These are phyloP conservation scores for Melaleuca quinquenervia DNA, from an alignment of 345 rosid genomes.

Conservation along the genomic window DNA sequence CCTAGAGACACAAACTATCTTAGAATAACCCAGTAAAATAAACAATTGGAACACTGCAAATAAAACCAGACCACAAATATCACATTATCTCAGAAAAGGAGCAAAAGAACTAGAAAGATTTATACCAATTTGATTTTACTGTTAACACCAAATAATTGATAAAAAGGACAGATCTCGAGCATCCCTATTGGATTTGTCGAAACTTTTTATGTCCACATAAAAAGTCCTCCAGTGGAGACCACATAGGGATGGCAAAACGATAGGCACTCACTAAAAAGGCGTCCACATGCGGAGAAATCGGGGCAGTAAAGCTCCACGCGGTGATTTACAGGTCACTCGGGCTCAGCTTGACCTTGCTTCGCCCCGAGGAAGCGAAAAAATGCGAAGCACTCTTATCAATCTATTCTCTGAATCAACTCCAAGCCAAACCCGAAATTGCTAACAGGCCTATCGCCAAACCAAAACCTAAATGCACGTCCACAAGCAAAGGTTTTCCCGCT, in stretches of 20 bases:
- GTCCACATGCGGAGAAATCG: neutral
- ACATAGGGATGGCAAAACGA: neutral
- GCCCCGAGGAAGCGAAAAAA: neutral
- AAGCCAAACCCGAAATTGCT: neutral
- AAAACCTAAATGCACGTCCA: neutral
- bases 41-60: neutral
- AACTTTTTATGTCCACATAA: neutral
- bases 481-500: neutral
- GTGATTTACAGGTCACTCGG: neutral
- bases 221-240: neutral
- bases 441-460: neutral
- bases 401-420: neutral
- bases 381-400: neutral
- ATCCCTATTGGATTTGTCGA: neutral
- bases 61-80: neutral
- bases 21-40: neutral
- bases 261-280: neutral
- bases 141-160: neutral
- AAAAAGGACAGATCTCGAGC: neutral
- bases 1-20: slow-evolving; percentile 26
- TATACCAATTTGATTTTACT: neutral
- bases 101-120: neutral
- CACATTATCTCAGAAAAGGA: neutral
- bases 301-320: too few relatives aligned
- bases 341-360: neutral